Base-by-base conservation (phyloP, 306 rosid species). In the Dalbergia oliveri region DNA sequence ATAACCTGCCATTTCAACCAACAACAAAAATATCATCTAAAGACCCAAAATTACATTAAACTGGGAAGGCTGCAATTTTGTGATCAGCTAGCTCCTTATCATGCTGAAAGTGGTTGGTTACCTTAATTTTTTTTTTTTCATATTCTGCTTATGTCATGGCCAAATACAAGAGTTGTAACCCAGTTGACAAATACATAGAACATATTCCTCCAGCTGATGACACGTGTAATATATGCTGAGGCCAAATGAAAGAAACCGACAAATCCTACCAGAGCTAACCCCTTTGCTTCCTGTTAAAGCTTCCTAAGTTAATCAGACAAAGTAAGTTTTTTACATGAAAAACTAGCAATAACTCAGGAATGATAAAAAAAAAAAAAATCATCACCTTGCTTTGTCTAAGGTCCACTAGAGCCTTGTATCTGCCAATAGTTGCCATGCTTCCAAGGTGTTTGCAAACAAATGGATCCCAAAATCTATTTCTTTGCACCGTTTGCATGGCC, bases 141-240 rank as follows among this genome's bases (percentile, higher is more conserved):
- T 75, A 94, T 82, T 86, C 94, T 88, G 90, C 97, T 95, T 67
- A 89, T 91, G 86, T 95, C 99, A 33, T 97, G 94, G n/a, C 99
- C 98, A 54, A 95, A 95, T 73, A 93, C 86, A 3, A 90, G 70
- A 15, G 99, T 95, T 21, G 96, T 93, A 26, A 89, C 87, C 99
- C 99, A 95, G 86, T 95, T 95, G 79, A 90, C 73, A 8, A 92
- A 89, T 50, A 91, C 98, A 71, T 95, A 95, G 74, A 95, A 89
- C 84, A 96, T 83, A 85, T 95, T 95, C 83, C 98, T 91, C 99
- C 99, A 93, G 91, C 99, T 95, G 37, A 95, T 9, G 33, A 95
- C 97, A 1, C 98, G 97, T 0, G 99, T 93, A 18, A 94, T 85
- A 69, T 94, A 94, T 0, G 98, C 93, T 0, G 94, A 91, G 76